Evolutionary conservation across 768 basidiomycete genomes (phyloP).

Genomic region (Lentinula raphanica): DNA sequence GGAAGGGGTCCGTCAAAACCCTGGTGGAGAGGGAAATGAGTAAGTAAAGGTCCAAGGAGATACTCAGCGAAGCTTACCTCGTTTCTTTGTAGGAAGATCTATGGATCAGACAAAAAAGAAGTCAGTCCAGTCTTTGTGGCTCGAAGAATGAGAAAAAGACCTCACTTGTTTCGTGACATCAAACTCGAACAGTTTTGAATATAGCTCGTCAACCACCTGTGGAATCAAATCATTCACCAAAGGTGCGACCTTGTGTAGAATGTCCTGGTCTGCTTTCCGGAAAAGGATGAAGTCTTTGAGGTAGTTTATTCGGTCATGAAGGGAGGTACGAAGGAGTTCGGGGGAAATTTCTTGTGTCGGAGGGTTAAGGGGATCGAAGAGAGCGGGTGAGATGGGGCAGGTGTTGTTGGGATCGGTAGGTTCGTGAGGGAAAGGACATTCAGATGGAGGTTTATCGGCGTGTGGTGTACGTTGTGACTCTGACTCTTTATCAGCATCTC

Average conservation of each 20-base stretch:
- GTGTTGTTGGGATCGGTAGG: no score
- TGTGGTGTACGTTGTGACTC: neutral
- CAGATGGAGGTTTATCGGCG: neutral
- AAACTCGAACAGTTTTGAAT: constrained; percentile 40
- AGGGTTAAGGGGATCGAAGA: neutral
- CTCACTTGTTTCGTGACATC: constrained; percentile 35
- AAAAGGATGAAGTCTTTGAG: constrained; percentile 42
- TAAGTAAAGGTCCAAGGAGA: neutral
- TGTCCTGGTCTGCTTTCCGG: constrained; percentile 34
- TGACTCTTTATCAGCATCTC: no score
- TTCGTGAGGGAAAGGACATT: neutral
- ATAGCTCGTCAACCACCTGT: constrained; percentile 38
- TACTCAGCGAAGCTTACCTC: constrained; percentile 17
- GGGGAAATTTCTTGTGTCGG: constrained; percentile 9
- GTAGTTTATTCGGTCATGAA: constrained; percentile 34
- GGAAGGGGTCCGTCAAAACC: constrained; percentile 39
- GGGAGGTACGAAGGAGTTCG: constrained; percentile 12
- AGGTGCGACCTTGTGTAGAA: constrained; percentile 34
- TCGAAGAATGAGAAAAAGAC: no score
- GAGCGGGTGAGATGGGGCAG: neutral
- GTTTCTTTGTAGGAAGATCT: constrained; percentile 25
- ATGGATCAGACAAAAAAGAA: no score
- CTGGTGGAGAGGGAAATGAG: constrained; percentile 8
- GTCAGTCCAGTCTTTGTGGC: no score
- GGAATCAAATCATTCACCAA: constrained; percentile 40